Evolutionary conservation across 768 basidiomycete species (phyloP).

Genomic region (Amanita rimosa): DNA sequence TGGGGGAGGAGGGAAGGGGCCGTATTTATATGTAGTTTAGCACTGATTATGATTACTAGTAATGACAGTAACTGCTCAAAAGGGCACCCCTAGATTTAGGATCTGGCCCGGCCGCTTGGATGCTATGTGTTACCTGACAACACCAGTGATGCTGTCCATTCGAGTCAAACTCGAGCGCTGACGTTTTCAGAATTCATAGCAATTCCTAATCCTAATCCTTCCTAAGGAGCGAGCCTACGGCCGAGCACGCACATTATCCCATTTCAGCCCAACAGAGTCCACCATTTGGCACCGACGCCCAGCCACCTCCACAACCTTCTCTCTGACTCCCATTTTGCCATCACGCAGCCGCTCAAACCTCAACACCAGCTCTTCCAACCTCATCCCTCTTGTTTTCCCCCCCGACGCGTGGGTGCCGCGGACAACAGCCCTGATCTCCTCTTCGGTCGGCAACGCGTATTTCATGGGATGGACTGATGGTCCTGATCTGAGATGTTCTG

Average conservation of each 20-base stretch:
- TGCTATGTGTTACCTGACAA: background rate
- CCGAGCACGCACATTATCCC: constrained; percentile 29
- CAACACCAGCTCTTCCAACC: constrained; percentile 49
- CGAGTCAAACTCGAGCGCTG: background rate
- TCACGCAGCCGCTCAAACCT: constrained; percentile 37
- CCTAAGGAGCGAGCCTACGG: too few relatives aligned
- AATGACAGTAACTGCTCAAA: constrained; percentile 7
- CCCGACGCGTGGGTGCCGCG: constrained; percentile 50
- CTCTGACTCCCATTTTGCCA: constrained; percentile 51
- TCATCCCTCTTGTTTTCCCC: constrained; percentile 50
- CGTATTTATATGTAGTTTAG: constrained; percentile 15
- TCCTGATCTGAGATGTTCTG: constrained; percentile 19
- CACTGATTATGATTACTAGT: constrained; percentile 7
- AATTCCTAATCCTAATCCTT: too few relatives aligned
- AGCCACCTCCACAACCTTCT: constrained; percentile 73
- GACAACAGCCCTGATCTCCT: constrained; percentile 57
- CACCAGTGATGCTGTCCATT: background rate
- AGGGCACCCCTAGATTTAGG: constrained; percentile 1
- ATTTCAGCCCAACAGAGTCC: constrained; percentile 48
- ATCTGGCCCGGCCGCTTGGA: background rate
- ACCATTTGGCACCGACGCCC: constrained; percentile 52
- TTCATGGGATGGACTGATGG: constrained; percentile 20
- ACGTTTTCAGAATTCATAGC: too few relatives aligned
- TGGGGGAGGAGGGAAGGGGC: too few relatives aligned
- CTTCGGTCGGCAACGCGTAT: constrained; percentile 68